These are phyloP conservation scores for Chlorella sorokiniana DNA, from an alignment of 139 green algal species.

Conservation along the genomic window DNA sequence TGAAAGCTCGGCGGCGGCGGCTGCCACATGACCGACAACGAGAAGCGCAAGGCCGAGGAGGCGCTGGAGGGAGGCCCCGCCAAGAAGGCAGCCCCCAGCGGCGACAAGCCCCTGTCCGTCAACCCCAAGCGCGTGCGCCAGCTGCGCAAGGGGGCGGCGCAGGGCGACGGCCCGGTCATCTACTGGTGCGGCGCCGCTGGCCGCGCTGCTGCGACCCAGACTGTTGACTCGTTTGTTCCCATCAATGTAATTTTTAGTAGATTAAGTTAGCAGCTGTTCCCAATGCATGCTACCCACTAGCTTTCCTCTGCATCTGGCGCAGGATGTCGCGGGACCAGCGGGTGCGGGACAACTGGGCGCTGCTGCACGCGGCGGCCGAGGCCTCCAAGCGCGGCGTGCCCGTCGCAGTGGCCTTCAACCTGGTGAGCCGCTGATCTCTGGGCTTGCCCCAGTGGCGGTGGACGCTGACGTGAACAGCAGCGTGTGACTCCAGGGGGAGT, in stretches of 20 bases:
- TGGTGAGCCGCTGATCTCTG: conserved; percentile 57
- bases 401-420: conserved; percentile 84
- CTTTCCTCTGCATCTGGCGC: neutral
- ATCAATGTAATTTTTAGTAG: no score
- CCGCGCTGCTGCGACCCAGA: neutral
- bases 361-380: conserved; percentile 83
- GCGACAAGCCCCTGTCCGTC: conserved; percentile 35
- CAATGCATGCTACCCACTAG: neutral
- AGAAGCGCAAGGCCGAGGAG: conserved; percentile 23
- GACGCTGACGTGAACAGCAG: neutral
- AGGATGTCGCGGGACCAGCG: conserved; percentile 94
- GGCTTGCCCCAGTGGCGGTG: neutral
- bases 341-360: conserved; percentile 93
- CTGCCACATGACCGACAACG: neutral
- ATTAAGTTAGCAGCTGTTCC: no score
- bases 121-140: conserved; percentile 64
- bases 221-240: neutral
- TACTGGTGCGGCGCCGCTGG: conserved; percentile 64
- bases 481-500: neutral
- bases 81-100: conserved; percentile 28
- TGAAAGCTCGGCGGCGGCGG: neutral
- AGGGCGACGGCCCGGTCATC: conserved; percentile 66
- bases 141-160: conserved; percentile 53
- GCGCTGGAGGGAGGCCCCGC: neutral
- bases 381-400: conserved; percentile 49